Conservation (phyloP, 2,329 filamentous ascomycete species). For the Pyricularia sp. region DNA sequence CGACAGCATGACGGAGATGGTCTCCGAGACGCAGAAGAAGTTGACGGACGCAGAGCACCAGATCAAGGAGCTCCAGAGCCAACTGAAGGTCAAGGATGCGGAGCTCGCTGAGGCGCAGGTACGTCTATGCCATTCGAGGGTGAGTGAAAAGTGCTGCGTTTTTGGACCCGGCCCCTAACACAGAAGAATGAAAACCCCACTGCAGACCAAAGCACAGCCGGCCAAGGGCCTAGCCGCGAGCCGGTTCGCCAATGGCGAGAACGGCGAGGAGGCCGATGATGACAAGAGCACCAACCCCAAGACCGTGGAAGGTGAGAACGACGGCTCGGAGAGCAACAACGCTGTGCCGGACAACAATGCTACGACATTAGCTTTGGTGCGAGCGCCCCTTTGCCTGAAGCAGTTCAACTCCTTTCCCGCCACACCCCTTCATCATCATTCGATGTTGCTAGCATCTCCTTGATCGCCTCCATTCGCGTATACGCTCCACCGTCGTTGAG, state of each 20-base stretch:
- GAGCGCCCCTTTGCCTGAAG: conserved; percentile 34
- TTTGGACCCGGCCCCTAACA: not conserved
- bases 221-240: conserved; percentile 40
- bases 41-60: conserved; percentile 30
- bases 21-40: conserved; percentile 41
- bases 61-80: conserved; percentile 36
- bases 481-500: not conserved
- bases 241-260: conserved; percentile 29
- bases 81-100: conserved; percentile 49
- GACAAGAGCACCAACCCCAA: conserved; percentile 9
- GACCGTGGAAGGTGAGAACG: conserved; percentile 41
- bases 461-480: not conserved
- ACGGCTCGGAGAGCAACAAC: conserved; percentile 9
- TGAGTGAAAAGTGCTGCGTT: not conserved
- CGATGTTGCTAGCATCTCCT: conserved; percentile 1
- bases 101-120: conserved; percentile 51
- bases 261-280: conserved; percentile 14
- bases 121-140: conserved; percentile 9
- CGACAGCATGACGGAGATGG: conserved; percentile 45
- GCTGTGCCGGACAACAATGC: conserved; percentile 47
- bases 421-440: conserved; percentile 6
- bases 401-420: conserved; percentile 10
- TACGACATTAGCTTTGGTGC: conserved; percentile 54
- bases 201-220: conserved; percentile 30
- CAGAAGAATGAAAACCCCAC: conserved; percentile 2